A percentile compares a stretch with the other conserved stretches of the same genome.
Evolutionary conservation across 2,329 filamentous ascomycete genomes (phyloP).

Genomic region (Fusarium dlaminii): DNA sequence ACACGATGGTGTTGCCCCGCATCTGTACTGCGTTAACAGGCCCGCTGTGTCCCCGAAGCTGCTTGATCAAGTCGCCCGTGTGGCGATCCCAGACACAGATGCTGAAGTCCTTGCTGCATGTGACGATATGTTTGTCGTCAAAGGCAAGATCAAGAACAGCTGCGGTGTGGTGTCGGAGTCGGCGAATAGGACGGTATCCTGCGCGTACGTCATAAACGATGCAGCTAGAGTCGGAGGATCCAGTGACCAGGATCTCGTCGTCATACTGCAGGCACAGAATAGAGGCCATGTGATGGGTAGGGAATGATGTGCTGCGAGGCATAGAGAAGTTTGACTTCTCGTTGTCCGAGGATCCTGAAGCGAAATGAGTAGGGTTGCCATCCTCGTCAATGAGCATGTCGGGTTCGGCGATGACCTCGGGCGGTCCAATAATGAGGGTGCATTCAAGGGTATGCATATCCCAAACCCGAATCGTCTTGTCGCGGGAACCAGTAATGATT

Average conservation of each 20-base stretch:
- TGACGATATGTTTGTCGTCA: conserved; percentile 91
- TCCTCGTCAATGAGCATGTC: conserved; percentile 62
- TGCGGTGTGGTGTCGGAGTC: conserved; percentile 80
- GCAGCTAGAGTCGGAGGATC: conserved; percentile 90
- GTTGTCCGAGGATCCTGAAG: conserved; percentile 62
- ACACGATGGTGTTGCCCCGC: conserved; percentile 90
- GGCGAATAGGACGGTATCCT: conserved; percentile 81
- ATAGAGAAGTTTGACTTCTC: conserved; percentile 56
- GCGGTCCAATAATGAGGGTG: conserved; percentile 84
- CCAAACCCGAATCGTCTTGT: conserved; percentile 96
- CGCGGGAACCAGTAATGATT: conserved; percentile 95
- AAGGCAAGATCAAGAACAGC: conserved; percentile 95
- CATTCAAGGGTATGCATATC: conserved; percentile 91
- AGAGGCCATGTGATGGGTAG: conserved; percentile 83
- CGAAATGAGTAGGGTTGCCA: conserved; percentile 63
- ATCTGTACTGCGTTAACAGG: conserved; percentile 98
- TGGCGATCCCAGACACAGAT: conserved; percentile 95
- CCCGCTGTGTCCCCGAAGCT: conserved; percentile 84
- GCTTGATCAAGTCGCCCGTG: conserved; percentile 78
- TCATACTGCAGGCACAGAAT: conserved; percentile 97
- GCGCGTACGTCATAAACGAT: conserved; percentile 89
- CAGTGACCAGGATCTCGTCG: conserved; percentile 90
- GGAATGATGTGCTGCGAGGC: conserved; percentile 66
- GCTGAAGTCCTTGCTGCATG: conserved; percentile 93
- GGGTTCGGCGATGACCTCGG: conserved; percentile 66